Evolutionary conservation across 140 eudicot species (phyloP), one percentile per base, ranked within the genome.

Genomic region (Stevia rebaudiana): DNA sequence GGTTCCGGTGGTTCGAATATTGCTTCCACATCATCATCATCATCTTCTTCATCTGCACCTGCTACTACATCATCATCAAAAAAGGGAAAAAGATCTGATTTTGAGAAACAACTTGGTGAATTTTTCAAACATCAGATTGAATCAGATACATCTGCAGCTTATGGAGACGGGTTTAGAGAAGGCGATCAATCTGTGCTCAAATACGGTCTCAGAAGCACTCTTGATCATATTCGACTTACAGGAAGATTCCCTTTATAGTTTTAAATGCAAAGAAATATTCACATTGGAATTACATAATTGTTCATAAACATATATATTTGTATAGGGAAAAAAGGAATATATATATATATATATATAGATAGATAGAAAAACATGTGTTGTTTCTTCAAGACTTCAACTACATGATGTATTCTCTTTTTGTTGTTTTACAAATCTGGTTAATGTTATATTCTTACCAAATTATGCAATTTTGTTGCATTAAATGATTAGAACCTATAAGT

Each of bases 41-140:
- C 71, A 46, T 52, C 69, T 10, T 68, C 78, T 15, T 73, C 83
- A 48, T 52, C 80, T 12, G 55, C 61, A 39, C 53, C 78, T 11
- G 72, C 49, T 58, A 37, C 72, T 2, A 24, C 72, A 25, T 75
- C 81, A 25, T 75, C 81, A 35, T 80, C 84, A 46, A 80, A 80
- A 64, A 80, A 75, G 43, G 84, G 78, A 2, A 75, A 71, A 44
- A 43, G 69, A 51, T 80, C 81, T 0, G 75, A 71, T 51, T 75
- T 75, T 22, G 84, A 80, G 69, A 80, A 71, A 61, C 69, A 75
- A 66, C 81, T 80, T 18, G 84, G 84, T 44, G 78, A 53, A 52
- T 80, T 75, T 67, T 80, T 70, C 41, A 80, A 75, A 61, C 65
- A 80, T 69, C 78, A 75, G 75, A 75, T 80, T 1, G 78, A 75